Conservation (phyloP, 805 yeast species). For the Candida glaebosa region DNA sequence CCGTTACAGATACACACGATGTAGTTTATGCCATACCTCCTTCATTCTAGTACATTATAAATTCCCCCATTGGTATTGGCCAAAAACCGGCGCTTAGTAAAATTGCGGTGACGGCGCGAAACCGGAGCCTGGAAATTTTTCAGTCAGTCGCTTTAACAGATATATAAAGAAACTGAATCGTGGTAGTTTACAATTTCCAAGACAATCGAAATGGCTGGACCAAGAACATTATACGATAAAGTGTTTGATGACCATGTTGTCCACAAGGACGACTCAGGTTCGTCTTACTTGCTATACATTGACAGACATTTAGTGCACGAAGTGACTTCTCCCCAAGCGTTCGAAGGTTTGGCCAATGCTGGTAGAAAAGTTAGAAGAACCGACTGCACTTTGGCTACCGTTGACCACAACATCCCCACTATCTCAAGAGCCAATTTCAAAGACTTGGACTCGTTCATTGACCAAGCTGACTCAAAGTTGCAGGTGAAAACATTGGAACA, state of each 20-base stretch:
- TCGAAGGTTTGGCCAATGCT: slow-evolving; percentile 89
- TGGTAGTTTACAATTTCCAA: not conserved
- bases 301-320: slow-evolving; percentile 98
- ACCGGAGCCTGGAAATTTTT: slow-evolving; percentile 9
- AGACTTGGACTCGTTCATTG: slow-evolving; percentile 73
- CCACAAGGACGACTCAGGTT: slow-evolving; percentile 82
- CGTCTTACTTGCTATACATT: slow-evolving; percentile 82
- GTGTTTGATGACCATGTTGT: slow-evolving; percentile 94
- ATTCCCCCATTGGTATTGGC: not conserved
- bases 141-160: not conserved
- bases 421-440: slow-evolving; percentile 76
- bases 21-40: too few species aligned
- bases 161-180: slow-evolving; percentile 6
- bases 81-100: slow-evolving; percentile 4
- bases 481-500: slow-evolving; percentile 92
- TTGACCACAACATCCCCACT: slow-evolving; percentile 97
- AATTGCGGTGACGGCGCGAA: slow-evolving; percentile 8
- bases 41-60: too few species aligned
- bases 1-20: too few species aligned
- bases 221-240: slow-evolving; percentile 89
- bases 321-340: slow-evolving; percentile 98
- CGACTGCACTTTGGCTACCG: slow-evolving; percentile 92
- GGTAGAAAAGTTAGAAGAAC: slow-evolving; percentile 85
- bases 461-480: slow-evolving; percentile 85
- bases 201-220: slow-evolving; percentile 23